Conservation (phyloP, 805 yeast species). For the Groenewaldozyma tartarivorans region DNA sequence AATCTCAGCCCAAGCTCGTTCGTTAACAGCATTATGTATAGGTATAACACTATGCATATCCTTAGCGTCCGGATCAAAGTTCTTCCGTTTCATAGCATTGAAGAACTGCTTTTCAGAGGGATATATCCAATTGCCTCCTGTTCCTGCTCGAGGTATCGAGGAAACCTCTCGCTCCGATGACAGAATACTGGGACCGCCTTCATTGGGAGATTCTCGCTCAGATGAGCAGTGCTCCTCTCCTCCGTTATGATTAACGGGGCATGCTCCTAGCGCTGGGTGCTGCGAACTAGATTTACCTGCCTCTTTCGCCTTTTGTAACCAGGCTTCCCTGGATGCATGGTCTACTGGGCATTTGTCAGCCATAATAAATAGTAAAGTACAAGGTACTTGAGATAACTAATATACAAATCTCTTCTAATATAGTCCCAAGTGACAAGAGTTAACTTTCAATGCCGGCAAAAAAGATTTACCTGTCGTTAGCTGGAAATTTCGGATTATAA, state of each 20-base stretch:
- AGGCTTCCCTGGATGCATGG: conserved; percentile 29
- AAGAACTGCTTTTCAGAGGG: conserved; percentile 93
- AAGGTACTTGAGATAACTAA: neutral
- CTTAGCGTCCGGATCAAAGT: conserved; percentile 69
- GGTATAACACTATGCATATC: conserved; percentile 93
- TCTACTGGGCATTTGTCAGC: conserved; percentile 41
- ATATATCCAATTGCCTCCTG: conserved; percentile 72
- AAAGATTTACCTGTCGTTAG: too few relatives aligned
- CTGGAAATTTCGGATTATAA: too few relatives aligned
- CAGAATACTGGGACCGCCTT: conserved; percentile 26
- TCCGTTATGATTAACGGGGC: conserved; percentile 65
- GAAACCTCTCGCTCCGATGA: conserved; percentile 71
- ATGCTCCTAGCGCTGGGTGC: conserved; percentile 29
- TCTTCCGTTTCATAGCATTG: conserved; percentile 87
- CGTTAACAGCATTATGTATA: conserved; percentile 88
- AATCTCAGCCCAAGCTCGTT: conserved; percentile 82
- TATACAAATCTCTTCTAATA: too few relatives aligned
- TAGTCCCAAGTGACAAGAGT: too few relatives aligned
- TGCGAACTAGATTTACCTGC: conserved; percentile 13
- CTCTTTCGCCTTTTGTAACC: conserved; percentile 11
- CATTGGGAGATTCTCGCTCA: neutral
- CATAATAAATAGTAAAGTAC: too few relatives aligned
- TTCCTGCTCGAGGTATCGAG: conserved; percentile 72
- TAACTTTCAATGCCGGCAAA: too few relatives aligned
- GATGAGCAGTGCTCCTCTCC: conserved; percentile 30